Conservation (phyloP, 2,329 filamentous ascomycete genomes). For the Colletotrichum endophyticum region DNA sequence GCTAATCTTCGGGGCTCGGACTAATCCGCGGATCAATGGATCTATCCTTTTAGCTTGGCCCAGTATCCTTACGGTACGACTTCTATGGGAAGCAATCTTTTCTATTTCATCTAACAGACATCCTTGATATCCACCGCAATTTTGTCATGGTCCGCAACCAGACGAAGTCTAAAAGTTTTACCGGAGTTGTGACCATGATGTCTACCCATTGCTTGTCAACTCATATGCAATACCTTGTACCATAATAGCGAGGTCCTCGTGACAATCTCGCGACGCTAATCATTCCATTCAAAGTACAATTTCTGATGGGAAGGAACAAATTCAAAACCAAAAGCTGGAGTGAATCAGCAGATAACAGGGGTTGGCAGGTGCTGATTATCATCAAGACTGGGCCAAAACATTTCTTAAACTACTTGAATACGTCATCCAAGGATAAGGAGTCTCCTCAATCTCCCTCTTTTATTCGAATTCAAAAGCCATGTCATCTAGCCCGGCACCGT, state of each 20-base stretch:
- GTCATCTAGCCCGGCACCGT: not conserved
- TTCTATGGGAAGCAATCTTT: not conserved
- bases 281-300: accelerated
- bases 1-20: not conserved
- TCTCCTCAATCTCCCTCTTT: not conserved
- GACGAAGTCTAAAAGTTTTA: not conserved
- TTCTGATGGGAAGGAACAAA: not conserved
- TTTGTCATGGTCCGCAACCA: not conserved
- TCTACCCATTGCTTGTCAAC: not conserved
- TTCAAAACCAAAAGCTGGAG: not conserved
- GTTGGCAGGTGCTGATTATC: not conserved
- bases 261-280: accelerated
- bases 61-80: not conserved
- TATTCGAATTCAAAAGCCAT: not conserved
- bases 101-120: not conserved
- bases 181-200: not conserved
- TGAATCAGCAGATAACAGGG: not conserved
- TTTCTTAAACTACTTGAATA: not conserved
- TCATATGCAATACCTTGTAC: not conserved
- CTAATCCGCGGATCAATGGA: not conserved
- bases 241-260: not conserved
- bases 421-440: not conserved
- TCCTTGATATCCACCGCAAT: not conserved
- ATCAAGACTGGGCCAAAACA: not conserved
- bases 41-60: not conserved